Evolutionary conservation across 2,329 filamentous ascomycete genomes (phyloP).

Genomic region (Calonectria pteridis): DNA sequence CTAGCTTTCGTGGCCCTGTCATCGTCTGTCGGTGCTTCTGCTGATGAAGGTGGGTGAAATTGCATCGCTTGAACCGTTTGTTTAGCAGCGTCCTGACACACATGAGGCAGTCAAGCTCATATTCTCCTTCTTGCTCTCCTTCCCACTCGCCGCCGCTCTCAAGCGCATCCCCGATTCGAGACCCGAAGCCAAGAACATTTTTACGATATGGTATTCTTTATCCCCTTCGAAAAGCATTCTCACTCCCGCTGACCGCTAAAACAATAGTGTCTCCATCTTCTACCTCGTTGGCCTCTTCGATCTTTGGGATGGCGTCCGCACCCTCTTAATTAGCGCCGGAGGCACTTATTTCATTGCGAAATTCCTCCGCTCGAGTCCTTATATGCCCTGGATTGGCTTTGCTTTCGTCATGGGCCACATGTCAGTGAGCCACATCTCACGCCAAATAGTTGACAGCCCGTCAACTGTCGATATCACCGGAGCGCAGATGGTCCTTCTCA

Average conservation of each 20-base stretch:
- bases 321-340: slow-evolving; percentile 81
- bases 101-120: slow-evolving; percentile 85
- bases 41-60: slow-evolving; percentile 51
- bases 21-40: slow-evolving; percentile 48
- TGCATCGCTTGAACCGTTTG: background rate
- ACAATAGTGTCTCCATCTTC: slow-evolving; percentile 79
- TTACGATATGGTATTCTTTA: slow-evolving; percentile 78
- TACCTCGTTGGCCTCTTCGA: slow-evolving; percentile 95
- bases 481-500: slow-evolving; percentile 97
- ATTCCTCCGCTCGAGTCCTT: slow-evolving; percentile 81
- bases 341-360: slow-evolving; percentile 87
- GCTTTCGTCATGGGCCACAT: slow-evolving; percentile 95
- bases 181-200: slow-evolving; percentile 88
- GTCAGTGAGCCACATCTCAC: slow-evolving; percentile 88
- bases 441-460: slow-evolving; percentile 78
- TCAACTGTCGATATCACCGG: slow-evolving; percentile 87
- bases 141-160: slow-evolving; percentile 87
- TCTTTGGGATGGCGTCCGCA: slow-evolving; percentile 86
- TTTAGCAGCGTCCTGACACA: slow-evolving; percentile 28
- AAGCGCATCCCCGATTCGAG: slow-evolving; percentile 91
- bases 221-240: background rate
- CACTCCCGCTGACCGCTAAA: slow-evolving; percentile 14
- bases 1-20: slow-evolving; percentile 53
- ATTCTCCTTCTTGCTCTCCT: slow-evolving; percentile 90
- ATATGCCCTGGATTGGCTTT: slow-evolving; percentile 98